Base-by-base conservation (phyloP, 331 rosid species). In the Stylosanthes scabra region DNA sequence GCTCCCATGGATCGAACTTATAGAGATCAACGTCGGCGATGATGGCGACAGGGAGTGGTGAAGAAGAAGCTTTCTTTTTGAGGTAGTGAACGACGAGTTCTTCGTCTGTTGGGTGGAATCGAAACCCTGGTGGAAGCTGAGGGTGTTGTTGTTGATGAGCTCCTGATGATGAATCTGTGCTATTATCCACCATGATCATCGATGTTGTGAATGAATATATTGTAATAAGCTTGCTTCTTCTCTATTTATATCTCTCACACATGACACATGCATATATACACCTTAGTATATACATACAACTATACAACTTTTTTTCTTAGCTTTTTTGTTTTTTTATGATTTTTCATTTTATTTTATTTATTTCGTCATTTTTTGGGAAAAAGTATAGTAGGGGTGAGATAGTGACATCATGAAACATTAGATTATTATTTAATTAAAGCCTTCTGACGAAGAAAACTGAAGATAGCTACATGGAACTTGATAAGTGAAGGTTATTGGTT, bases 91-190 rank as follows among this genome's bases (percentile, higher is more conserved):
- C 94, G 9, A 92, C 91, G 5, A 92, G 83, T 59, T 92, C 97
- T 44, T 92, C 97, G 47, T 93, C 98, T 0, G 98, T 91, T 2
- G 98, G 98, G 85, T 93, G 98, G 77, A 93, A 93, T 1, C 98
- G 87, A 66, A 93, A 93, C 0, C 98, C 98, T 0, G 98, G 95
- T 13, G 96, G 98, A 1, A 93, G 96, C 4, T 83, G 88, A 0
- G 93, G 97, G 70, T 89, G 89, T 0, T 89, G 89, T 0, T 72
- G 89, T 0, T 34, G 6, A 34, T 69, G 82, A 29, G 75, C 67
- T 5, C 76, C 83, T 6, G 96, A 81, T 2, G 92, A 84, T 5
- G 97, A 90, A 77, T 90, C 93, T 1, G 88, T 91, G 86, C 92
- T 87, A 29, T 87, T 92, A 34, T 34, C 39, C 39, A 34, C 39